Base-by-base conservation (phyloP, 495 filamentous ascomycete genomes). In the Penicillium taxi region DNA sequence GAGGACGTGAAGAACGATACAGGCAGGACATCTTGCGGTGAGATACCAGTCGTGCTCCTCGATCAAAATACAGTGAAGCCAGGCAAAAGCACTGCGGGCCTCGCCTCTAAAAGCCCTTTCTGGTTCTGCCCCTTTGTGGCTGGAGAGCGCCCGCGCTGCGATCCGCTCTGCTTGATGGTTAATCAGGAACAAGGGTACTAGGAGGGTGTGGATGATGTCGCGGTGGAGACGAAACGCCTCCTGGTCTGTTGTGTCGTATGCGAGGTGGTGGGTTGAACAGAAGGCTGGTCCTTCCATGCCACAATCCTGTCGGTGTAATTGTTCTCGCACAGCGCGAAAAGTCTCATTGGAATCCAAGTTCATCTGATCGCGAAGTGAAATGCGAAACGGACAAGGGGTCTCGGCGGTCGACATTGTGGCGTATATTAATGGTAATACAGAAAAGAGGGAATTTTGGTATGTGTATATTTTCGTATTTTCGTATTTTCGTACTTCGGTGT, bases 21-120 rank as follows among this genome's bases (percentile, higher is more conserved):
- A 80, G 14, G 67, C 66, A 14, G 75, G 74, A 53, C 76, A 80
- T 11, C 74, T 72, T 30, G 64, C 52, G 0, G 70, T 72, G 43
- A 67, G 51, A 44, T 73, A 75, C 72, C 74, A 80, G 40, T 78
- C 69, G 39, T 70, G 66, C 41, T 77, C 74, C 38, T 75, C 72
- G 17, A 46, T 65, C 6, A 78, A 49, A 34, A 78, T 74, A 58
- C 72, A 77, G 44, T 77, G 69, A 29, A 80, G 58, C 73, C 74
- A 80, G 36, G 75, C 54, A 54, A 72, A 79, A 5, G 75, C 73
- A 36, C 70, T 69, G 18, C 75, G 69, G 9, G 74, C 75, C 29
- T 75, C 67, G 2, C 73, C 74, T 9, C 61, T 58, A 44, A 75
- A 79, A 6, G 73, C 76, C n/a, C 73, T 63, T 44, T 80, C 75